Evolutionary conservation across 768 basidiomycete genomes (phyloP).

Genomic region (Pholiota conissans): DNA sequence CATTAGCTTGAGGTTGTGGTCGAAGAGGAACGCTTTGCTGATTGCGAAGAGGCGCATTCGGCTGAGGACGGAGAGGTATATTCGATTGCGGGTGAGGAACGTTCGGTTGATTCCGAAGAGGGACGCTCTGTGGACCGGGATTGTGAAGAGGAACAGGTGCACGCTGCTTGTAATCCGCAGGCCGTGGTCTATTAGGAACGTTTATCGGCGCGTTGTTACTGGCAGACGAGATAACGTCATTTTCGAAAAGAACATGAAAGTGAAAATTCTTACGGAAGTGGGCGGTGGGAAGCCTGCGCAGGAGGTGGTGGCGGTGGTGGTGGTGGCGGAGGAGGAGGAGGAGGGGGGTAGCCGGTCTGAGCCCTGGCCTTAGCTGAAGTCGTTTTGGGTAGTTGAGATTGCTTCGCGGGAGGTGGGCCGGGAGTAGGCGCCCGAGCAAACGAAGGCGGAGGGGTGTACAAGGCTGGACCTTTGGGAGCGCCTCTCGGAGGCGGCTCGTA

Average conservation of each 20-base stretch:
- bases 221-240: neutral
- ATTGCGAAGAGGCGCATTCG: too few species aligned
- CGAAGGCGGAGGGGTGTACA: constrained; percentile 10
- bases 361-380: neutral
- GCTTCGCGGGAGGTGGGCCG: constrained; percentile 10
- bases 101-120: too few species aligned
- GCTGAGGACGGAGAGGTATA: too few species aligned
- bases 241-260: neutral
- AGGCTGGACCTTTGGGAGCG: constrained; percentile 13
- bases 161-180: neutral
- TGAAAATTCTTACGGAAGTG: neutral
- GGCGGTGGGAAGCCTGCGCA: neutral
- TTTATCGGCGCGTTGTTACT: neutral
- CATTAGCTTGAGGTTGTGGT: neutral
- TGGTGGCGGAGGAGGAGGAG: neutral
- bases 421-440: constrained; percentile 10
- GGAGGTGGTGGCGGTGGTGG: neutral
- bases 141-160: neutral
- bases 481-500: constrained; percentile 21
- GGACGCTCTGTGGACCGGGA: too few species aligned
- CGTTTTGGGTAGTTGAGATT: constrained; percentile 4
- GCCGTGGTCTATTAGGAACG: neutral
- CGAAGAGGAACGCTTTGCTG: neutral
- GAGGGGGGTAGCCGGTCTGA: neutral
- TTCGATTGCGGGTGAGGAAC: neutral